These are phyloP conservation scores for Viridothelium virens DNA, from an alignment of 495 filamentous ascomycete genomes.

Conservation along the genomic window DNA sequence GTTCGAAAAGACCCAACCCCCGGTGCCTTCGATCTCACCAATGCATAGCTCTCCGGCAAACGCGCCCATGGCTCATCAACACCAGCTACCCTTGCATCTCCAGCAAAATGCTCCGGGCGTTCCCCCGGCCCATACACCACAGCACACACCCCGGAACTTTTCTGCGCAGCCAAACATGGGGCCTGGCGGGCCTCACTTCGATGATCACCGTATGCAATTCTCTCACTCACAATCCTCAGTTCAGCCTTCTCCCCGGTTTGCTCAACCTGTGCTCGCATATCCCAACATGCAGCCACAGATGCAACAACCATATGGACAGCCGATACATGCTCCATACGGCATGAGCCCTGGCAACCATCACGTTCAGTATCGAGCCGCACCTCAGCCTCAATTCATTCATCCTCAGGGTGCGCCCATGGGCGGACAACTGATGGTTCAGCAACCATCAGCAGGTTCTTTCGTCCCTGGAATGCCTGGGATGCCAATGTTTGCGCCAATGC, in stretches of 20 bases:
- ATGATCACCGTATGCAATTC: slow-evolving; percentile 80
- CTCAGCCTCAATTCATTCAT: slow-evolving; percentile 52
- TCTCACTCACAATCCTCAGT: slow-evolving; percentile 71
- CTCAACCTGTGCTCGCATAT: slow-evolving; percentile 60
- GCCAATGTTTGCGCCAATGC: slow-evolving; percentile 65
- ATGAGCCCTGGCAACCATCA: slow-evolving; percentile 46
- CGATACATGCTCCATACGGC: slow-evolving; percentile 56
- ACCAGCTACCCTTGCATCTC: slow-evolving; percentile 56
- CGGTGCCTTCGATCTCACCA: slow-evolving; percentile 53
- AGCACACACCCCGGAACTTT: slow-evolving; percentile 31
- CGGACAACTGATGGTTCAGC: slow-evolving; percentile 72
- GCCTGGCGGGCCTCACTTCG: slow-evolving; percentile 55
- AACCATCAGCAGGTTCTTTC: slow-evolving; percentile 52
- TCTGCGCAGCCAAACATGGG: slow-evolving; percentile 30
- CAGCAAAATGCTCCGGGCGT: slow-evolving; percentile 29
- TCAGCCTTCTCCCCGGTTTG: slow-evolving; percentile 69
- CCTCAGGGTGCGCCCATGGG: slow-evolving; percentile 59
- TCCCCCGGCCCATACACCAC: slow-evolving; percentile 28
- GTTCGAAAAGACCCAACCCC: slow-evolving; percentile 56
- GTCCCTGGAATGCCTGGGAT: slow-evolving; percentile 32
- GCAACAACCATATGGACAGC: slow-evolving; percentile 53
- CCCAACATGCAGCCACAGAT: slow-evolving; percentile 54
- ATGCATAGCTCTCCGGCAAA: slow-evolving; percentile 55
- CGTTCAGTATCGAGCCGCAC: slow-evolving; percentile 14
- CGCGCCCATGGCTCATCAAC: slow-evolving; percentile 62